Evolutionary conservation across 1,139 yeast species (phyloP).

Genomic region (Wickerhamiella pararugosa): DNA sequence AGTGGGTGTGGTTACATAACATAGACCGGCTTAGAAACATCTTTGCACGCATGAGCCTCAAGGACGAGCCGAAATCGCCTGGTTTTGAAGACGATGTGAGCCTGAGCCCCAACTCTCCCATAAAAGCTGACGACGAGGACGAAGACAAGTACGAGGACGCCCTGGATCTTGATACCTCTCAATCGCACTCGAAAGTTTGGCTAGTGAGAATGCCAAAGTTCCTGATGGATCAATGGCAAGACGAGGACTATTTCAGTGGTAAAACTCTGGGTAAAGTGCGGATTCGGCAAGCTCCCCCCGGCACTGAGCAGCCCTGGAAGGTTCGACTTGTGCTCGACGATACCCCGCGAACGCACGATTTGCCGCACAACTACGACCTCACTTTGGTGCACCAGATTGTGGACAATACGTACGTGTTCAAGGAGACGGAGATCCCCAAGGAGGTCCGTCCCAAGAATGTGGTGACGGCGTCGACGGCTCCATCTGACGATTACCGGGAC

Average conservation of each 20-base stretch:
- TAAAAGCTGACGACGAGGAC: conserved; percentile 15
- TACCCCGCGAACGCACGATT: conserved; percentile 29
- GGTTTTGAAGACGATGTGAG: conserved; percentile 27
- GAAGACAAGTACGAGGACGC: conserved; percentile 28
- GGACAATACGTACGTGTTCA: conserved; percentile 74
- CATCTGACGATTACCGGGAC: conserved; percentile 8
- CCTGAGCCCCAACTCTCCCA: conserved; percentile 22
- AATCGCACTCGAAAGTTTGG: conserved; percentile 53
- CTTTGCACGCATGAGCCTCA: no score
- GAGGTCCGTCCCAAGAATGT: conserved; percentile 20
- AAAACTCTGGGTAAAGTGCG: conserved; percentile 70
- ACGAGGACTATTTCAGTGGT: conserved; percentile 43
- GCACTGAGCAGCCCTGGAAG: conserved; percentile 16
- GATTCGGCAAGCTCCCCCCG: conserved; percentile 29
- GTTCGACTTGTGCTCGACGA: conserved; percentile 29
- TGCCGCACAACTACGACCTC: conserved; percentile 78
- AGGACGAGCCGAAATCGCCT: no score
- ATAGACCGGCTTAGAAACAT: no score
- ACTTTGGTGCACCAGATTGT: conserved; percentile 60
- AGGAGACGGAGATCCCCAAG: conserved; percentile 68
- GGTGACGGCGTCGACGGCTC: neutral
- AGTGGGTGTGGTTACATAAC: no score
- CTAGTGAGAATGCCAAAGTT: conserved; percentile 80
- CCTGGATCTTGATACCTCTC: conserved; percentile 28
- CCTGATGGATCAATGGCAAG: conserved; percentile 68